A percentile compares a stretch with the other conserved stretches of the same genome.
phyloP scores from a whole-genome alignment of 2,329 filamentous ascomycete genomes.

The Hypocreales sp. region DNA sequence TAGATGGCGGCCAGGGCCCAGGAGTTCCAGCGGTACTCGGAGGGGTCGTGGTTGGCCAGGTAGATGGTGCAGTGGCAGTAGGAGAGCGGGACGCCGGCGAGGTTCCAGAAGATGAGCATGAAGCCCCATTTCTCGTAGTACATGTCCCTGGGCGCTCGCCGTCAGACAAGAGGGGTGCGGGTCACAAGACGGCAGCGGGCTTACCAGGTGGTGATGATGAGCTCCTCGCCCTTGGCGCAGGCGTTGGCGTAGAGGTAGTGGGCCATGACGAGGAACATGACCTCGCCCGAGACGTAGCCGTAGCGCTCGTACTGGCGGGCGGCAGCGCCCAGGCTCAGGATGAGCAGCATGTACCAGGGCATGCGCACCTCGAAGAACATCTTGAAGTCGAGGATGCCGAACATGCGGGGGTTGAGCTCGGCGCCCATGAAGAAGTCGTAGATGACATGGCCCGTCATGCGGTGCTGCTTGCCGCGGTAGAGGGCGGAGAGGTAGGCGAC shows the following conservation, averaged over 20 bases:
- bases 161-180: no score
- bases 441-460: conserved; percentile 77
- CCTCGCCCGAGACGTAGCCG: conserved; percentile 76
- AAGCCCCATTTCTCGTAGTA: conserved; percentile 96
- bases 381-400: conserved; percentile 73
- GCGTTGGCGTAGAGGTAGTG: conserved; percentile 88
- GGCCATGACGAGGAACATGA: conserved; percentile 71
- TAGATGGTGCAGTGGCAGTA: conserved; percentile 93
- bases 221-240: conserved; percentile 81
- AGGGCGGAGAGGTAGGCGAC: conserved; percentile 79
- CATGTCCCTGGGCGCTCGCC: conserved; percentile 47
- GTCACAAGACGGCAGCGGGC: no score
- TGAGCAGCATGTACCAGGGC: conserved; percentile 81
- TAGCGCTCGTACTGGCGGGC: conserved; percentile 72
- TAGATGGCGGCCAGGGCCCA: conserved; percentile 51
- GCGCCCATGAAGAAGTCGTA: conserved; percentile 90
- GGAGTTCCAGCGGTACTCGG: conserved; percentile 62
- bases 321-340: conserved; percentile 60
- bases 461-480: conserved; percentile 66
- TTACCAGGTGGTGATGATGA: conserved; percentile 70
- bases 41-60: conserved; percentile 68
- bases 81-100: conserved; percentile 76
- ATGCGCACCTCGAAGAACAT: conserved; percentile 93
- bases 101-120: conserved; percentile 97
- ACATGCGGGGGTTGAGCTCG: conserved; percentile 74